phyloP scores from a whole-genome alignment of 164 flowering plant genomes.

The Sextonia rubra region DNA sequence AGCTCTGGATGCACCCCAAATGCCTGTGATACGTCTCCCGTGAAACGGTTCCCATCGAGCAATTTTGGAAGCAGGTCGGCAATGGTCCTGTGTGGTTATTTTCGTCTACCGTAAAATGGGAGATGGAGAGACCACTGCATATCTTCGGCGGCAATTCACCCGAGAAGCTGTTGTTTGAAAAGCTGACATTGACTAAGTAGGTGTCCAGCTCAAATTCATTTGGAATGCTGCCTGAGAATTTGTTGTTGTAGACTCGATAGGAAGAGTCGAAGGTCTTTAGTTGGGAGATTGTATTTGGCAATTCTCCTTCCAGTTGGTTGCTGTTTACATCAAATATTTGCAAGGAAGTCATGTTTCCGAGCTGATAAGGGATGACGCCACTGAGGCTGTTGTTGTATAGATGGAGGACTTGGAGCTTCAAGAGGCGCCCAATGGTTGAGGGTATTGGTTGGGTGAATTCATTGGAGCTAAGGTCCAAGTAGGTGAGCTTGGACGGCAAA shows the following conservation, averaged over 20 bases:
- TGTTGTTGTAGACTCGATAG: slow-evolving; percentile 26
- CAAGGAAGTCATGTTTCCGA: slow-evolving; percentile 29
- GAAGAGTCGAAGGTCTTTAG: slow-evolving; percentile 26
- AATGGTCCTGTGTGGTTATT: slow-evolving; percentile 51
- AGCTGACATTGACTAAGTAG: slow-evolving; percentile 29
- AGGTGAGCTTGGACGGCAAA: slow-evolving; percentile 23
- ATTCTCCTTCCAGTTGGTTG: slow-evolving; percentile 31
- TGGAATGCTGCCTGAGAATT: slow-evolving; percentile 40
- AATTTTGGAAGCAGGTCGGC: slow-evolving; percentile 36
- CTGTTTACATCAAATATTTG: slow-evolving; percentile 19
- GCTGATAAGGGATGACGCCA: slow-evolving; percentile 37
- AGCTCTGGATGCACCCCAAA: slow-evolving; percentile 34
- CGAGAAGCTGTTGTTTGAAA: slow-evolving; percentile 56
- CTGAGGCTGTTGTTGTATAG: slow-evolving; percentile 26
- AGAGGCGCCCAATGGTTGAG: slow-evolving; percentile 25
- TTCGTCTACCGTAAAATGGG: slow-evolving; percentile 29
- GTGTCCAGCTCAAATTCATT: slow-evolving; percentile 29
- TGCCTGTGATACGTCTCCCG: slow-evolving; percentile 34
- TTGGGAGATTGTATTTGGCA: slow-evolving; percentile 30
- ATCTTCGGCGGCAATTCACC: slow-evolving; percentile 57
- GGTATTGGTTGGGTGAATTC: slow-evolving; percentile 24
- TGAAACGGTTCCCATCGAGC: slow-evolving; percentile 51
- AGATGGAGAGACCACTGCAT: slow-evolving; percentile 39
- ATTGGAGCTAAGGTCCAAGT: slow-evolving; percentile 36
- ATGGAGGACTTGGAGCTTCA: slow-evolving; percentile 19